A percentile compares a stretch with the other conserved stretches of the same genome.
These are phyloP conservation scores for Cyberlindnera mycetangii DNA, from an alignment of 805 yeast genomes.

Conservation along the genomic window DNA sequence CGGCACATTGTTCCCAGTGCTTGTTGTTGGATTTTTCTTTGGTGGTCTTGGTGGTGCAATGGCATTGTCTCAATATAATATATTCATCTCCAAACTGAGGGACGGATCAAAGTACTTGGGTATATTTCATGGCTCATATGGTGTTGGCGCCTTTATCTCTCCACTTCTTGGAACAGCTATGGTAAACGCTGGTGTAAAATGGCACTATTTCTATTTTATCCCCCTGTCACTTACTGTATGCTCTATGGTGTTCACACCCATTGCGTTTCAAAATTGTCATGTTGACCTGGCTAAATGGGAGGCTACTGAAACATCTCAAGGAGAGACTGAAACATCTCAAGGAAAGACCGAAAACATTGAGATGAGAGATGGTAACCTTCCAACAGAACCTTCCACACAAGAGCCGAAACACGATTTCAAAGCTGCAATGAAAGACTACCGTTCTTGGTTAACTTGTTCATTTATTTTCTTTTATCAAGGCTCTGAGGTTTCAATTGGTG, in stretches of 20 bases:
- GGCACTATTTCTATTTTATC: constrained; percentile 58
- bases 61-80: constrained; percentile 48
- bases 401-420: constrained; percentile 20
- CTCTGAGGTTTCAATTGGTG: constrained; percentile 59
- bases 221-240: constrained; percentile 40
- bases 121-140: constrained; percentile 57
- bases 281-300: constrained; percentile 33
- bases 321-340: constrained; percentile 9
- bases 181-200: constrained; percentile 47
- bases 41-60: constrained; percentile 59
- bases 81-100: constrained; percentile 44
- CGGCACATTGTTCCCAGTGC: constrained; percentile 47
- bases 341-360: constrained; percentile 1
- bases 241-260: constrained; percentile 33
- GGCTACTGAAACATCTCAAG: constrained; percentile 11
- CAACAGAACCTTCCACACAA: not conserved
- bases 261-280: constrained; percentile 46
- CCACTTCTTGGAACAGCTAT: constrained; percentile 58
- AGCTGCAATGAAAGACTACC: constrained; percentile 37
- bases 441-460: constrained; percentile 51
- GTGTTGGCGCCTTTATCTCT: constrained; percentile 60
- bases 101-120: constrained; percentile 48
- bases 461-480: constrained; percentile 62
- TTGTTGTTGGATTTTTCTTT: constrained; percentile 48
- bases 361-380: not conserved